Evolutionary conservation across 2,329 filamentous ascomycete species (phyloP).

Genomic region (Coleophoma cylindrospora): DNA sequence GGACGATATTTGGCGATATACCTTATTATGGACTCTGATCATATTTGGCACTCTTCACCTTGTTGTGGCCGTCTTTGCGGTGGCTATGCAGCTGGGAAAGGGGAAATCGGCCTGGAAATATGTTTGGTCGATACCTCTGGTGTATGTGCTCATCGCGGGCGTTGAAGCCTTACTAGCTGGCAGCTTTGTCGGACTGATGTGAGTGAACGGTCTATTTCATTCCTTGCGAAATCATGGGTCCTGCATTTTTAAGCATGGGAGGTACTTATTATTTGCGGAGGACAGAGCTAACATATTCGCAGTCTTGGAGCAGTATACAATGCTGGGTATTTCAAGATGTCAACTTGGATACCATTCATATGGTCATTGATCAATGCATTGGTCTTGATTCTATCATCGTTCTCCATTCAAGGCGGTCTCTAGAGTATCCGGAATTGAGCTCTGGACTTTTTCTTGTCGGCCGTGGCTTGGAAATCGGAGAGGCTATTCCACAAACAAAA

Average conservation of each 20-base stretch:
- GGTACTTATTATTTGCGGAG: neutral
- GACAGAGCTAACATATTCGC: conserved; percentile 5
- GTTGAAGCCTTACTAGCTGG: conserved; percentile 62
- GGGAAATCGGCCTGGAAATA: conserved; percentile 27
- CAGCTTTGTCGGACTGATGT: conserved; percentile 63
- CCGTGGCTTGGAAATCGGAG: no score
- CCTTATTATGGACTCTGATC: conserved; percentile 63
- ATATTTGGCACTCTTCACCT: conserved; percentile 57
- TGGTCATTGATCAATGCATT: conserved; percentile 66
- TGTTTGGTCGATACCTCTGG: conserved; percentile 52
- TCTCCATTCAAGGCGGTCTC: conserved; percentile 66
- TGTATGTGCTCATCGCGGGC: conserved; percentile 55
- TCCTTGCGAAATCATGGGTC: no score
- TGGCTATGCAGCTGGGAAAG: conserved; percentile 47
- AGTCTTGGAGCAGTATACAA: conserved; percentile 63
- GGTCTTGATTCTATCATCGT: conserved; percentile 64
- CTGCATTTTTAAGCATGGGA: no score
- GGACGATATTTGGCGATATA: conserved; percentile 64
- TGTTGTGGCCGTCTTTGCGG: conserved; percentile 52
- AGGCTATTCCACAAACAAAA: no score
- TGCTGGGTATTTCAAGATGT: conserved; percentile 66
- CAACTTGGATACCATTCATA: conserved; percentile 68
- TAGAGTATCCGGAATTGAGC: conserved; percentile 26
- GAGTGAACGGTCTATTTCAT: conserved; percentile 24
- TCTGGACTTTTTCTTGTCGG: no score